Evolutionary conservation across 192 early-diverging fungal species (phyloP), one percentile per base, ranked within the genome.

Genomic region (Globomyces pollinis-pini): DNA sequence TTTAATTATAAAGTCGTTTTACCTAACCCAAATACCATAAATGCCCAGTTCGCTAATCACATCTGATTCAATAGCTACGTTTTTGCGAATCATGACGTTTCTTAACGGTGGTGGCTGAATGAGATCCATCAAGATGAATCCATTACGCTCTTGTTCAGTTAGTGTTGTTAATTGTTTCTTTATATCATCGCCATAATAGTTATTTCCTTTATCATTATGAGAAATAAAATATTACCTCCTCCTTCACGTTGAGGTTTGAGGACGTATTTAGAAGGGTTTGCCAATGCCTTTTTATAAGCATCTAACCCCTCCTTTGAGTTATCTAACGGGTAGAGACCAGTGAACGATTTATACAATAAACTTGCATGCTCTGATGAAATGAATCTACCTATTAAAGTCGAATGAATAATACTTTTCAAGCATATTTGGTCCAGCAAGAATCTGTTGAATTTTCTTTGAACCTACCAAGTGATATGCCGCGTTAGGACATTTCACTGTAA

Each of bases 161-260:
- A 96, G 43, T 18, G 63, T 63, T 7, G 53, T 39, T 2, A 98
- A 57, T 5, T 66, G 57, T 7, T 21, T 49, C 1, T 82, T 78
- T 59, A 98, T 90, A 60, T 96, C 90, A 15, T 78, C 64, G 13
- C 90, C 87, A 62, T 98, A 98, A 11, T 91, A 72, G 74, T 98
- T 98, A 74, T 96, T 91, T n/a, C n/a, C n/a, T n/a, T n/a, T n/a
- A n/a, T n/a, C n/a, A n/a, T n/a, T n/a, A n/a, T n/a, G n/a, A n/a
- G n/a, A n/a, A n/a, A n/a, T n/a, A n/a, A n/a, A n/a, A n/a, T n/a
- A n/a, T n/a, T n/a, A 13, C 86, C 94, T 44, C 95, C 95, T 2
- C 95, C 95, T 68, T 98, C 93, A 36, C 95, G 82, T 69, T 98
- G 95, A 3, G 95, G 93, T 70, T 98, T 98, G 70, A 95, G 75